Conservation (phyloP, 1,284 basidiomycete genomes). For the Cryptococcus sp. region DNA sequence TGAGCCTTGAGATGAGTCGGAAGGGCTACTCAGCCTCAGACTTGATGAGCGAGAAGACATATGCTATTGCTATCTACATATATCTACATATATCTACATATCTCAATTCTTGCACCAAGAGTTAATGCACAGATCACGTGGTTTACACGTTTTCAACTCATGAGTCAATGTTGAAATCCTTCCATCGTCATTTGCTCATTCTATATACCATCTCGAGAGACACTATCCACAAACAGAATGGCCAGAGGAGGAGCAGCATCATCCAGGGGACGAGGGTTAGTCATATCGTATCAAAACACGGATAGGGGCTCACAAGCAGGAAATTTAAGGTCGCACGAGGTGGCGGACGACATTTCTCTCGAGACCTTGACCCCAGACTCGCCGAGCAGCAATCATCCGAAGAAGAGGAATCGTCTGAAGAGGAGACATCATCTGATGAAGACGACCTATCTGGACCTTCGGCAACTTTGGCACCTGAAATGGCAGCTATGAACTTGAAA, state of each 20-base stretch:
- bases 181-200: background rate
- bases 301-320: slow-evolving; percentile 12
- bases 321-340: slow-evolving; percentile 83
- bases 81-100: too few species aligned
- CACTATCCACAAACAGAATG: slow-evolving; percentile 9
- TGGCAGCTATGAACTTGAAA: slow-evolving; percentile 44
- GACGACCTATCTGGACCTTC: slow-evolving; percentile 15
- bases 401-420: slow-evolving; percentile 30
- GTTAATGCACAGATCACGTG: too few species aligned
- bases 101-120: too few species aligned
- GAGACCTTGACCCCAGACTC: slow-evolving; percentile 38
- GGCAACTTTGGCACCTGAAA: slow-evolving; percentile 39
- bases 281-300: background rate
- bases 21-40: too few species aligned
- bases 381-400: slow-evolving; percentile 21
- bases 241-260: slow-evolving; percentile 30
- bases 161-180: too few species aligned
- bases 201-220: background rate
- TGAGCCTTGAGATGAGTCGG: too few species aligned
- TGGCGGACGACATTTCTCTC: slow-evolving; percentile 77
- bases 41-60: too few species aligned
- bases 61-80: too few species aligned
- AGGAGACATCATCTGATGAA: slow-evolving; percentile 19
- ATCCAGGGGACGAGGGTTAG: slow-evolving; percentile 42
- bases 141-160: too few species aligned